Evolutionary conservation across 305 asterid species (phyloP), one percentile per base, ranked within the genome.

Genomic region (Fraxinus xanthoxyloides): DNA sequence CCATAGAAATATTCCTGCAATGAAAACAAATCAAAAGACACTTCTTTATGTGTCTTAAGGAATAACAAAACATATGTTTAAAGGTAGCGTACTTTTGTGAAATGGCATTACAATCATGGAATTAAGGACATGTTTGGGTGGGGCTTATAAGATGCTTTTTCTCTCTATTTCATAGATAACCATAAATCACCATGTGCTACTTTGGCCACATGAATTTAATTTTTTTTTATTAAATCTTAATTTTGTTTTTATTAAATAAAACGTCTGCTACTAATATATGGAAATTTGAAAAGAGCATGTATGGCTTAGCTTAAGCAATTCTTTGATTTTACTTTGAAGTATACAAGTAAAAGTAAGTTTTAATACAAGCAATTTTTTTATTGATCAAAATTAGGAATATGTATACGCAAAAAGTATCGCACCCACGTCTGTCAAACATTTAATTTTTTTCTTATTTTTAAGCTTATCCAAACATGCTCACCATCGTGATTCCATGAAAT

Each of bases 1-100:
- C 99, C 98, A 76, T 96, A 96, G 88, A 96, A 94, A 87, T 96
- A 96, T 76, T 96, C 98, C 99, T 96, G 92, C 79, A 82, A 63
- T 70, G 38, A 79, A 80, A 74, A 81, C 12, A 51, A 67, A 72
- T 65, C 43, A 80, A 76, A 72, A 34, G 61, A 46, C 61, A 59
- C 21, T 31, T 24, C 48, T 61, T 12, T 32, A 5, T 21, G 81
- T 54, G 28, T 80, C 82, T 81, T 81, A 70, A 70, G 32, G 70
- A 76, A 73, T 34, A 73, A 59, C 63, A 31, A 28, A 69, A 36
- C 59, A 74, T 21, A 30, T 30, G 69, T 13, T 8, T 40, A 79
- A 82, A 56, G 77, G 59, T n/a, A 36, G 8, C 7, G 46, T 2
- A 56, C 72, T 15, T 31, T 77, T 28, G 82, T 38, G 23, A 77